phyloP scores from a whole-genome alignment of 2,329 filamentous ascomycete genomes.

The Rhexocercosporidium sp. region DNA sequence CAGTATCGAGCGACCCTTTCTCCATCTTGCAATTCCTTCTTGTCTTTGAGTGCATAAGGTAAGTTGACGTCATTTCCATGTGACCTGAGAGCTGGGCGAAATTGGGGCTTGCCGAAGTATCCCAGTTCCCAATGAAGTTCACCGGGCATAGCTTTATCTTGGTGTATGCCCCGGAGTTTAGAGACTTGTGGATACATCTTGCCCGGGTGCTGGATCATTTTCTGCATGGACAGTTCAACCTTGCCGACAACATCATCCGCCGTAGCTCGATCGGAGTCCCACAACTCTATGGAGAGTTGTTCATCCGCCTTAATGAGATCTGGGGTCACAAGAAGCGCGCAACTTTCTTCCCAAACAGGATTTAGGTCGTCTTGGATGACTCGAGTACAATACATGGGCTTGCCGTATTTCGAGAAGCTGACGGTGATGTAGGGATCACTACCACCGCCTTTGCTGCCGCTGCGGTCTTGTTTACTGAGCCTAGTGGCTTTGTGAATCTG shows the following conservation, averaged over 20 bases:
- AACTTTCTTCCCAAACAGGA: slow-evolving; percentile 88
- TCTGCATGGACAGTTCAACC: slow-evolving; percentile 89
- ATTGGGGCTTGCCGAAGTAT: slow-evolving; percentile 89
- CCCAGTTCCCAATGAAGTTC: slow-evolving; percentile 96
- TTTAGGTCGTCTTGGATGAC: slow-evolving; percentile 96
- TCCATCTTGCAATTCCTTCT: slow-evolving; percentile 84
- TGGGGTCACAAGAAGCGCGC: slow-evolving; percentile 82
- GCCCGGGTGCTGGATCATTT: slow-evolving; percentile 92
- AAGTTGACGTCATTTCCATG: slow-evolving; percentile 84
- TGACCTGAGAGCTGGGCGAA: slow-evolving; percentile 82
- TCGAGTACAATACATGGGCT: slow-evolving; percentile 96
- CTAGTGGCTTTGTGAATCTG: slow-evolving; percentile 87
- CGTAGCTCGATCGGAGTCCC: slow-evolving; percentile 92
- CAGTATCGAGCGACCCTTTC: slow-evolving; percentile 76
- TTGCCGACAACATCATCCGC: slow-evolving; percentile 96
- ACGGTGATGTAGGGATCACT: slow-evolving; percentile 96
- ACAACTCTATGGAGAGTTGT: slow-evolving; percentile 89
- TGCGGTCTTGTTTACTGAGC: slow-evolving; percentile 87
- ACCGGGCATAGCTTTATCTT: slow-evolving; percentile 87
- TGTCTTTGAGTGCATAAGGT: slow-evolving; percentile 73
- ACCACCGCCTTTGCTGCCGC: slow-evolving; percentile 83
- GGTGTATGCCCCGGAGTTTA: slow-evolving; percentile 80
- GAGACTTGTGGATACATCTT: slow-evolving; percentile 92
- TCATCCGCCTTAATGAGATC: slow-evolving; percentile 94
- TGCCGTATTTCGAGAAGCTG: slow-evolving; percentile 94